These are phyloP conservation scores for Thuidium tamariscinum DNA, from an alignment of 225 moss, liverwort and hornwort species.

Conservation along the genomic window DNA sequence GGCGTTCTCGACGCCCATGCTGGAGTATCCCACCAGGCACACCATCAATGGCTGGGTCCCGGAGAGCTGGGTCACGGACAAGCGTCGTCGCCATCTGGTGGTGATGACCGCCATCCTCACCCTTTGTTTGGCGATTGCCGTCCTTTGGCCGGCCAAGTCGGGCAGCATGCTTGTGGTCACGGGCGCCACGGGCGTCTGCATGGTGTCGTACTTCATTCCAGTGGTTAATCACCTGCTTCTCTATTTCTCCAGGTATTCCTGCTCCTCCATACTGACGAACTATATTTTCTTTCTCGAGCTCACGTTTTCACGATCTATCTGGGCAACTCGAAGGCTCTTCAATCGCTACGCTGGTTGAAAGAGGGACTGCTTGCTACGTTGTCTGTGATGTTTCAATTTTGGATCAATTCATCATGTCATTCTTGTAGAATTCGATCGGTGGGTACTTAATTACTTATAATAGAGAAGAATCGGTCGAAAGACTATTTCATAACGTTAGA, in stretches of 20 bases:
- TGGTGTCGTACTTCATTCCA: slow-evolving; percentile 74
- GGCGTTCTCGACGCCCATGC: slow-evolving; percentile 34
- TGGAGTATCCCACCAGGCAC: slow-evolving; percentile 61
- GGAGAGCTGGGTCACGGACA: background rate
- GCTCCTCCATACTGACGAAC: background rate
- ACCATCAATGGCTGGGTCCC: slow-evolving; percentile 68
- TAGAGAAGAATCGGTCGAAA: too few species aligned
- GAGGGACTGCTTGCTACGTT: background rate
- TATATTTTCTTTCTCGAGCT: background rate
- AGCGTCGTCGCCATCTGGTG: slow-evolving; percentile 11
- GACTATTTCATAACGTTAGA: too few species aligned
- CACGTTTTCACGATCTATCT: background rate
- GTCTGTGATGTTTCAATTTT: background rate
- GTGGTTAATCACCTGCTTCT: slow-evolving; percentile 70
- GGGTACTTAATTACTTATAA: too few species aligned
- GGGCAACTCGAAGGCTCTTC: background rate
- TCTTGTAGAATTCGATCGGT: background rate
- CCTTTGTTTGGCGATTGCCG: slow-evolving; percentile 33
- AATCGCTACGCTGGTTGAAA: too few species aligned
- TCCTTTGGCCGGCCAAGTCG: slow-evolving; percentile 51
- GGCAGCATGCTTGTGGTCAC: slow-evolving; percentile 50
- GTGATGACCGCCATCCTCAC: slow-evolving; percentile 32
- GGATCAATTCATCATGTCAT: background rate
- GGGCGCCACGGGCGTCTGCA: slow-evolving; percentile 78
- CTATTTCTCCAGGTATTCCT: slow-evolving; percentile 8